Percentiles rank a stretch among this genome's conserved stretches.
Evolutionary conservation across 2,329 filamentous ascomycete species (phyloP).

Genomic region (Microsporum canis): DNA sequence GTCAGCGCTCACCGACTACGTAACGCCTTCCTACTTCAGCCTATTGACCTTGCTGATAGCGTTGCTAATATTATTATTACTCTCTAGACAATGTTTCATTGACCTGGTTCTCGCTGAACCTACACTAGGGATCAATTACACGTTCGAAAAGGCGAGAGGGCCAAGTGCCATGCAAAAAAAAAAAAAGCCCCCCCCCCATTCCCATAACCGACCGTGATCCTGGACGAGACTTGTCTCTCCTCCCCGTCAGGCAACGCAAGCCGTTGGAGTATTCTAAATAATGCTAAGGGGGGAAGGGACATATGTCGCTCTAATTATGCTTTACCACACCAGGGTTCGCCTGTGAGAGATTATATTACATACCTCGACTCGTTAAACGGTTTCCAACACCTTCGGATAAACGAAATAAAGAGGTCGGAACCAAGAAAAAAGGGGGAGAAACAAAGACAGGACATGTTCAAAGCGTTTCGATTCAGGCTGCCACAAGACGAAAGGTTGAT

Average conservation of each 20-base stretch:
- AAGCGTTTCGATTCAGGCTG: background rate
- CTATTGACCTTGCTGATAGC: background rate
- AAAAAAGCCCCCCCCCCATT: background rate
- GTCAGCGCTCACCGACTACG: background rate
- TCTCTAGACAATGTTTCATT: constrained; percentile 1
- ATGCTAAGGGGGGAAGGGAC: background rate
- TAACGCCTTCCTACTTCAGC: background rate
- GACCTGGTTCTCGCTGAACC: background rate
- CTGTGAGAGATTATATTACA: background rate
- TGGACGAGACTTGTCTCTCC: background rate
- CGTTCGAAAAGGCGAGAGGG: background rate
- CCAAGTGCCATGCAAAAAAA: background rate
- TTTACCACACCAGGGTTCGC: background rate
- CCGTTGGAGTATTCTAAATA: no score
- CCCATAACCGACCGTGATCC: background rate
- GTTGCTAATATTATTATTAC: background rate
- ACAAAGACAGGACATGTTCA: background rate
- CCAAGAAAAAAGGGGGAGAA: background rate
- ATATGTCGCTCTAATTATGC: background rate
- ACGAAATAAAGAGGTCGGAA: background rate
- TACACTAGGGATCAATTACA: background rate
- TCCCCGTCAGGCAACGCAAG: no score
- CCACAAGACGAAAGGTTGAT: background rate
- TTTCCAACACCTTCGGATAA: background rate
- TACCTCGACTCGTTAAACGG: background rate